A percentile compares a stretch with the other conserved stretches of the same genome.
Conservation (phyloP, 2,329 filamentous ascomycete species). For the Apiospora phragmitis region DNA sequence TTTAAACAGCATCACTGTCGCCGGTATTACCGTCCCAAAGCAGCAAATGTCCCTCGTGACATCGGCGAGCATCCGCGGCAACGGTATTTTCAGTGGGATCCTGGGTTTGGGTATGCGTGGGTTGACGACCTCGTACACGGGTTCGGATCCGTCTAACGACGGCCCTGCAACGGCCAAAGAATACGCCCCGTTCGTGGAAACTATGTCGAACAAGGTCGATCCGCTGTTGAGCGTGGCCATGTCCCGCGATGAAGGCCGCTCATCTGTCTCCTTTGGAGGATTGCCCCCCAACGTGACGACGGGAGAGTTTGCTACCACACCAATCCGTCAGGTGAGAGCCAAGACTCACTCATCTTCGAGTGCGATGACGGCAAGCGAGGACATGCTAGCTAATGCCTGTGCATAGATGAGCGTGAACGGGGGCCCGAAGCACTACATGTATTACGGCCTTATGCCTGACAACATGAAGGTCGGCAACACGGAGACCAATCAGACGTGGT, state of each 20-base stretch:
- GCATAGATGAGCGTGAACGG: not conserved
- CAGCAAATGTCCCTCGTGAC: conserved; percentile 34
- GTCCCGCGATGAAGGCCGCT: conserved; percentile 31
- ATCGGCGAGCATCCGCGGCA: conserved; percentile 30
- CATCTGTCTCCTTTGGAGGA: conserved; percentile 34
- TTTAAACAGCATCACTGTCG: conserved; percentile 27
- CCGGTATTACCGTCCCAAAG: conserved; percentile 28
- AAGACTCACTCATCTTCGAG: not conserved
- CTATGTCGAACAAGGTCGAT: conserved; percentile 24
- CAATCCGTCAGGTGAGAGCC: conserved; percentile 27
- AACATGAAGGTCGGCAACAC: conserved; percentile 23
- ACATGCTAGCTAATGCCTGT: conserved; percentile 16
- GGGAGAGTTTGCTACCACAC: conserved; percentile 27
- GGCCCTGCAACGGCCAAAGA: conserved; percentile 21
- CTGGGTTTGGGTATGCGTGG: conserved; percentile 33
- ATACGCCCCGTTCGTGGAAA: conserved; percentile 32
- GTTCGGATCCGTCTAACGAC: conserved; percentile 22
- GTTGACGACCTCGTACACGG: conserved; percentile 29
- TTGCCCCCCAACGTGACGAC: conserved; percentile 30
- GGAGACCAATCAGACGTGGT: conserved; percentile 15
- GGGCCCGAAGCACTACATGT: conserved; percentile 25
- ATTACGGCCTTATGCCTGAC: conserved; percentile 28
- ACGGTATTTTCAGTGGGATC: conserved; percentile 33
- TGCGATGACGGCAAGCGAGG: conserved; percentile 13
- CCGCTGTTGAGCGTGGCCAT: conserved; percentile 33